Evolutionary conservation across 2,329 filamentous ascomycete species (phyloP), one percentile per base, ranked within the genome.

Genomic region (Dothideomycetes sp.): DNA sequence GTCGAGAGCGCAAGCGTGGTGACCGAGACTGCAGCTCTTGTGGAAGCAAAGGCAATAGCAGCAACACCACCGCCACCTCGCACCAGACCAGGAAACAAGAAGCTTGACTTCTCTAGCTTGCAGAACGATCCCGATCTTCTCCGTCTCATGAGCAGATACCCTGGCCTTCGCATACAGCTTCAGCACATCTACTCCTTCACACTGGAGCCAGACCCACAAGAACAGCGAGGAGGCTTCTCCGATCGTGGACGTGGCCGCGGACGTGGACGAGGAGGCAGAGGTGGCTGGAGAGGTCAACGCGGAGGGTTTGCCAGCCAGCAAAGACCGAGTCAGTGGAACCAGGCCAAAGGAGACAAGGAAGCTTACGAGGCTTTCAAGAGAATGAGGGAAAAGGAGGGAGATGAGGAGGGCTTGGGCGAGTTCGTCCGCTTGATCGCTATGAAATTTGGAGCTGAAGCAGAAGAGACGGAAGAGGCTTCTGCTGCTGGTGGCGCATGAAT

Each of bases 341-440:
- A 52, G 42, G 55, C 56, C 34, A 60, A 60, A 41, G 58, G 57
- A 5, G 55, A 61, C 31, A 51, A 52, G 33, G 55, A 60, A 36
- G 58, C 51, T 2, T 38, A 52, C 33, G 45, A 48, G 15, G 37
- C 52, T 24, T 43, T 60, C 7, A 49, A 45, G 32, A 51, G 46
- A 32, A 50, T 56, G 50, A 49, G 54, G 32, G 41, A 14, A 11
- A 47, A 53, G 14, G 49, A 50, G 4, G 55, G 52, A 2, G 52
- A 53, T 12, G 52, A 54, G 33, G 60, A 63, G 24, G 63, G 57
- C 1, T 54, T 69, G 50, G 49, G 46, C 4, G 62, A 65, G 34
- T 68, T 68, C 47, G 57, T 60, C 14, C 57, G 63, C 41, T 42
- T 70, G 39, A 57, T 69, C 39, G 59, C 55, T 34, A 50, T 69